Percentiles rank a stretch among this genome's conserved stretches.
phyloP scores from a whole-genome alignment of 2,329 filamentous ascomycete species.

The Aspergillus novofumigatus region DNA sequence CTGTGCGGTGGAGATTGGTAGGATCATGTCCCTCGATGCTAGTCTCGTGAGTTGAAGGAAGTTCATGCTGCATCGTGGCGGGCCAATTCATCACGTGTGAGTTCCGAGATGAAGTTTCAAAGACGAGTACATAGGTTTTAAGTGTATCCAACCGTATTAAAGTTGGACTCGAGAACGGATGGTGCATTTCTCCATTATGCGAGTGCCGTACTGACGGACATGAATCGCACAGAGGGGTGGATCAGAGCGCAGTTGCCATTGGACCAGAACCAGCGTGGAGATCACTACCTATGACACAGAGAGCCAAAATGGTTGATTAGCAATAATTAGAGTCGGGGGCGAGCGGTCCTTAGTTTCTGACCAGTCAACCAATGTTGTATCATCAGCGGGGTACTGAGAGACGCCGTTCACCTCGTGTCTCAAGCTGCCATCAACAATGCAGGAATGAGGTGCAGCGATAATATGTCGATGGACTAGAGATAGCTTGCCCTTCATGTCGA shows the following conservation, averaged over 20 bases:
- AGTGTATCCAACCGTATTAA: background rate
- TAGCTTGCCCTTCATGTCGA: background rate
- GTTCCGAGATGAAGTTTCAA: background rate
- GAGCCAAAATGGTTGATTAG: background rate
- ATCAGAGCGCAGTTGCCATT: background rate
- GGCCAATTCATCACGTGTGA: background rate
- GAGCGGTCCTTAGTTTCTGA: conserved; percentile 1
- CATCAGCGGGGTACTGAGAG: background rate
- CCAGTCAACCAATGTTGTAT: conserved; percentile 6
- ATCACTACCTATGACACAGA: conserved; percentile 4
- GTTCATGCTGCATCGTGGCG: background rate
- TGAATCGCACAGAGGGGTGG: background rate
- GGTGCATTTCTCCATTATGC: background rate
- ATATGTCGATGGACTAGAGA: background rate
- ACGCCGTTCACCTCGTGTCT: background rate
- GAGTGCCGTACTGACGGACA: background rate
- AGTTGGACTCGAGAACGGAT: background rate
- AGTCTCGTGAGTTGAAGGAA: background rate
- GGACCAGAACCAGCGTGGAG: conserved; percentile 1
- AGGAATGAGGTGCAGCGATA: background rate
- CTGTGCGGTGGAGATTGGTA: background rate
- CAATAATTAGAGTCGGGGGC: background rate
- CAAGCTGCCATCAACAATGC: background rate
- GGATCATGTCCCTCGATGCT: background rate
- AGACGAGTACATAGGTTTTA: background rate